A percentile compares a stretch with the other conserved stretches of the same genome.
These are phyloP conservation scores for Aspergillus novofumigatus DNA, from an alignment of 2,329 filamentous ascomycete species.

Conservation along the genomic window DNA sequence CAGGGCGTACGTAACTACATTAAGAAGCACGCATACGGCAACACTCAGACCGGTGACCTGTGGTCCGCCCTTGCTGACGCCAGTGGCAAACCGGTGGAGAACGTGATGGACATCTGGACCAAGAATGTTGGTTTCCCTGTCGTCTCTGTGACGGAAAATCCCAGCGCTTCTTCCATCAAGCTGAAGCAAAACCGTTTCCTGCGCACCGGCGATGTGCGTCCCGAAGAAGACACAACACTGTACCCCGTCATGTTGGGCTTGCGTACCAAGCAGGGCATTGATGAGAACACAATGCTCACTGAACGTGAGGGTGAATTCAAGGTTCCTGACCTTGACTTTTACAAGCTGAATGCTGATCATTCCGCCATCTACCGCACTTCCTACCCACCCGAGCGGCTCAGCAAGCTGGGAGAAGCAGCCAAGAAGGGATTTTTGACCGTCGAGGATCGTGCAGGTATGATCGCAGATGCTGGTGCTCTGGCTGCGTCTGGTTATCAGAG, in stretches of 20 bases:
- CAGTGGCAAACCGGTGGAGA: constrained; percentile 83
- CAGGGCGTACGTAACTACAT: constrained; percentile 87
- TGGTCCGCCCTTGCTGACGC: constrained; percentile 85
- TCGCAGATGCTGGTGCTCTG: constrained; percentile 85
- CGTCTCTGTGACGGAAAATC: constrained; percentile 75
- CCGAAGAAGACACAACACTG: constrained; percentile 82
- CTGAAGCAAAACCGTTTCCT: constrained; percentile 95
- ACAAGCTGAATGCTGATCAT: constrained; percentile 94
- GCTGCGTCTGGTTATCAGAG: constrained; percentile 89
- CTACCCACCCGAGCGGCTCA: constrained; percentile 76
- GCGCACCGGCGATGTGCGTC: constrained; percentile 85
- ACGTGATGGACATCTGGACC: constrained; percentile 94
- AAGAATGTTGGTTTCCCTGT: constrained; percentile 95
- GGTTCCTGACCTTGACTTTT: constrained; percentile 77
- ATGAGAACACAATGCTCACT: constrained; percentile 69
- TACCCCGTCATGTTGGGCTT: constrained; percentile 88
- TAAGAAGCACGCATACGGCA: constrained; percentile 94
- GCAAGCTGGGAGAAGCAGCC: constrained; percentile 82
- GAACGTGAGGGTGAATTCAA: constrained; percentile 74
- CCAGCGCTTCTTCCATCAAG: constrained; percentile 67
- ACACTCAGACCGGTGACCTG: constrained; percentile 85
- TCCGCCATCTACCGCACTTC: constrained; percentile 88
- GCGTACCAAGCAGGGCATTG: constrained; percentile 75
- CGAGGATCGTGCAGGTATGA: constrained; percentile 91
- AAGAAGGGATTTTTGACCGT: constrained; percentile 75